Percentiles rank a stretch among this genome's conserved stretches.
Evolutionary conservation across 2,329 filamentous ascomycete genomes (phyloP).

Genomic region (Ceratocystis eucalypticola): DNA sequence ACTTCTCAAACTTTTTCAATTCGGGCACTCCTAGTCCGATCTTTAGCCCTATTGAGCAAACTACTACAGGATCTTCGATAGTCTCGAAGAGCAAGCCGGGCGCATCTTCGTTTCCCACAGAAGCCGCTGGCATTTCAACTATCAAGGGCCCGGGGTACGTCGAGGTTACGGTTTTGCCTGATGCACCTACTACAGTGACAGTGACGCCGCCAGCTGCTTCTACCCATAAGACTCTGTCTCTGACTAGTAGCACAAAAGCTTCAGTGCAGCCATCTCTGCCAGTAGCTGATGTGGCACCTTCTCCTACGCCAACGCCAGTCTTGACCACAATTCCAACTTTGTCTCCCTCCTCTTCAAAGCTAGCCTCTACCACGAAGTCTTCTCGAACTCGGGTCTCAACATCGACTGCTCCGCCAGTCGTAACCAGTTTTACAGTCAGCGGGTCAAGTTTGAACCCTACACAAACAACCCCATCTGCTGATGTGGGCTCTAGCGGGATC

Average conservation of each 20-base stretch:
- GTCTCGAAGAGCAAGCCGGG: neutral
- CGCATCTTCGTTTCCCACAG: neutral
- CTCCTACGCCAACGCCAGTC: neutral
- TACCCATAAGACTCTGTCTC: neutral
- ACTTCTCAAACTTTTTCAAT: constrained; percentile 13
- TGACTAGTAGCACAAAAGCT: neutral
- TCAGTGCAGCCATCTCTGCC: neutral
- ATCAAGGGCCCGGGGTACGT: neutral
- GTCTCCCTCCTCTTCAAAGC: neutral
- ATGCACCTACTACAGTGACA: constrained; percentile 4
- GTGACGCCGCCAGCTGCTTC: neutral
- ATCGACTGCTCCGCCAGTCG: neutral
- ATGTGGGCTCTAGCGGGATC: neutral
- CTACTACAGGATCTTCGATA: neutral
- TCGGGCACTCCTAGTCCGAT: constrained; percentile 16
- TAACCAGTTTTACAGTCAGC: neutral
- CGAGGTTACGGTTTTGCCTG: constrained; percentile 3
- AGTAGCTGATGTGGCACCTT: neutral
- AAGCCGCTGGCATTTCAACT: neutral
- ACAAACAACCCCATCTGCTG: neutral
- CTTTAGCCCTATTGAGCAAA: constrained; percentile 6
- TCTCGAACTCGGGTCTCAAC: neutral
- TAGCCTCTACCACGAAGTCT: neutral
- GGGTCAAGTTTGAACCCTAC: neutral
- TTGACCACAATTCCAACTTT: neutral